phyloP scores from a whole-genome alignment of 192 early-diverging fungal genomes.

The Thamnidium elegans region DNA sequence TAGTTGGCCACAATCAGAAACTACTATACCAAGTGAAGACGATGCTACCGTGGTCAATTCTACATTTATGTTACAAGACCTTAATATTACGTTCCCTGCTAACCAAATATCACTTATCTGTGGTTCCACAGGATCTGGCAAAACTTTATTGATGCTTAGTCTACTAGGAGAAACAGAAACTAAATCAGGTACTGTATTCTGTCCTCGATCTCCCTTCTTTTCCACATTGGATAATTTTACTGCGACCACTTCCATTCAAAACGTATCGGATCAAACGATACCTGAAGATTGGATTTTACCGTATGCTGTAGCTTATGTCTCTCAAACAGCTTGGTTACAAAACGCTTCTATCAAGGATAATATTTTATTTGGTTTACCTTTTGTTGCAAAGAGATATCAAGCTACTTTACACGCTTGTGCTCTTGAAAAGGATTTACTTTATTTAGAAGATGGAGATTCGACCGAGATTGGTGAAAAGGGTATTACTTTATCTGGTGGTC shows the following conservation, averaged over 20 bases:
- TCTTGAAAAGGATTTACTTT: conserved; percentile 72
- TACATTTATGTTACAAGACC: conserved; percentile 22
- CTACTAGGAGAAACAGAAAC: conserved; percentile 67
- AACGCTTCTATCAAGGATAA: conserved; percentile 77
- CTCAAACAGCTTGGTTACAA: conserved; percentile 67
- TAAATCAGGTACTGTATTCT: conserved; percentile 32
- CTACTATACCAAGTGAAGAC: background rate
- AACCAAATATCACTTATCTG: too few relatives aligned
- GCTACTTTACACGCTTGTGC: conserved; percentile 61
- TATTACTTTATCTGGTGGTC: conserved; percentile 82
- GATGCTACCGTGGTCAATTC: background rate
- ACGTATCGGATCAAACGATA: background rate
- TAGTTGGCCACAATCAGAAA: conserved; percentile 41
- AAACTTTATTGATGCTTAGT: conserved; percentile 76
- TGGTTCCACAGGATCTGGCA: conserved; percentile 40
- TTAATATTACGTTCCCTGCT: too few relatives aligned
- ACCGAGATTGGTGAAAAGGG: conserved; percentile 84
- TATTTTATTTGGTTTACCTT: conserved; percentile 49
- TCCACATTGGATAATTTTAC: background rate
- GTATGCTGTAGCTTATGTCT: conserved; percentile 70
- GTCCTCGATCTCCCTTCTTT: conserved; percentile 26
- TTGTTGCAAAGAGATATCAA: conserved; percentile 24
- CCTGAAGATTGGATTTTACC: conserved; percentile 29
- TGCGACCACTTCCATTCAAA: background rate
- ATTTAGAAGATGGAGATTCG: conserved; percentile 77